Percentiles rank a stretch among this genome's conserved stretches.
Evolutionary conservation across 2,329 filamentous ascomycete genomes (phyloP).

Genomic region (Colletotrichum camelliae): DNA sequence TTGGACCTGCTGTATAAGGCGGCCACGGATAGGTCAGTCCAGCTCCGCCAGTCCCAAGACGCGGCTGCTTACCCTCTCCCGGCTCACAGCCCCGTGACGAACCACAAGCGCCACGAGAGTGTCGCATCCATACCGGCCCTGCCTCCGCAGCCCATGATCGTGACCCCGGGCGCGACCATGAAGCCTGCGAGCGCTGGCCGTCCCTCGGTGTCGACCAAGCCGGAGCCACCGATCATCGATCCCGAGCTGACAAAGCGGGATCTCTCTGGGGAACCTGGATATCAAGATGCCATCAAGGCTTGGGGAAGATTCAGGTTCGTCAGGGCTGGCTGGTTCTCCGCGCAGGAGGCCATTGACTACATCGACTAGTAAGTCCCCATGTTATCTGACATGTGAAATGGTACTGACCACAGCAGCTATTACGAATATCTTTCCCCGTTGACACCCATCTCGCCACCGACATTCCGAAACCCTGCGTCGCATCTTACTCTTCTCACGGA

Average conservation of each 20-base stretch:
- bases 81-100: constrained; percentile 14
- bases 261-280: constrained; percentile 56
- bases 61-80: constrained; percentile 16
- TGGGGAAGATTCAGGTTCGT: constrained; percentile 95
- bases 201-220: constrained; percentile 16
- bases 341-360: constrained; percentile 90
- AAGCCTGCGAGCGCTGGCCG: neutral
- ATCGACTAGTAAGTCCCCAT: constrained; percentile 76
- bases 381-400: neutral
- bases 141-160: constrained; percentile 15
- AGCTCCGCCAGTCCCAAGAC: constrained; percentile 16
- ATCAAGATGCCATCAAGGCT: constrained; percentile 77
- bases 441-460: constrained; percentile 91
- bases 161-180: constrained; percentile 21
- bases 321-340: constrained; percentile 95
- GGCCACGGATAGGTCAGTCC: constrained; percentile 65
- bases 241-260: constrained; percentile 50
- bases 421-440: constrained; percentile 90
- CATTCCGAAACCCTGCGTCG: constrained; percentile 81
- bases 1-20: constrained; percentile 91
- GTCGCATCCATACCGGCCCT: constrained; percentile 27
- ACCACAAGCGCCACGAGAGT: constrained; percentile 35
- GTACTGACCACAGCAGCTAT: constrained; percentile 61
- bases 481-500: constrained; percentile 84
- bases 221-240: constrained; percentile 49